phyloP scores from a whole-genome alignment of 2,329 filamentous ascomycete species.

The Aspergillus sp. region DNA sequence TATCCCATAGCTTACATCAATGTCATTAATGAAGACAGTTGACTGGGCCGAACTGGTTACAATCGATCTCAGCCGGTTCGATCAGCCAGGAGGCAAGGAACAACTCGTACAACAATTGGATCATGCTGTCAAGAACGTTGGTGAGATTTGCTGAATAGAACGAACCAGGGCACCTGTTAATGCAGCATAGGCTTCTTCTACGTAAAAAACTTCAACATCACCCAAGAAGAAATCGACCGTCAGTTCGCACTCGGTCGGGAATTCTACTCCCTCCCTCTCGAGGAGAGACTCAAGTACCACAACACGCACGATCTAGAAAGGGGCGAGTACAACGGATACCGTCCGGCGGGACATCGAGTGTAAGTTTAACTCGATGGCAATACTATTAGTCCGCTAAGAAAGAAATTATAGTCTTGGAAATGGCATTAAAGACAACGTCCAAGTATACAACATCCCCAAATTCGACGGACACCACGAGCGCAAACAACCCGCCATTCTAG shows the following conservation, averaged over 20 bases:
- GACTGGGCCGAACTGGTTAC: conserved; percentile 59
- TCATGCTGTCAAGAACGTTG: conserved; percentile 52
- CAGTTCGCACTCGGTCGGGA: conserved; percentile 63
- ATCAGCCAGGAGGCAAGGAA: conserved; percentile 55
- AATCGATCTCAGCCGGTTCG: conserved; percentile 56
- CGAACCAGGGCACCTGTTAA: background rate
- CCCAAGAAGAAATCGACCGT: conserved; percentile 58
- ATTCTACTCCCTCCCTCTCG: conserved; percentile 56
- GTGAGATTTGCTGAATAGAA: conserved; percentile 14
- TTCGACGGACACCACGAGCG: conserved; percentile 51
- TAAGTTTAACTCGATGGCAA: conserved; percentile 17
- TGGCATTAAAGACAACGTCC: conserved; percentile 54
- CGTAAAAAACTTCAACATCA: conserved; percentile 62
- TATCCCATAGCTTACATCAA: background rate
- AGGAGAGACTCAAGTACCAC: conserved; percentile 61
- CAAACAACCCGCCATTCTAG: conserved; percentile 48
- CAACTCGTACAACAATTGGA: conserved; percentile 55
- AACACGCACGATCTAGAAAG: conserved; percentile 46
- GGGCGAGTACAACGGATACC: conserved; percentile 60
- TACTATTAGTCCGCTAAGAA: background rate
- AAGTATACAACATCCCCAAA: conserved; percentile 63
- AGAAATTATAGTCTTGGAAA: conserved; percentile 29
- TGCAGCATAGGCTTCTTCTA: conserved; percentile 58
- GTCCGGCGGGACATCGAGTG: conserved; percentile 46
- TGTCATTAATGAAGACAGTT: conserved; percentile 22